Evolutionary conservation across 768 basidiomycete genomes (phyloP).

Genomic region (Tulasnella sp.): DNA sequence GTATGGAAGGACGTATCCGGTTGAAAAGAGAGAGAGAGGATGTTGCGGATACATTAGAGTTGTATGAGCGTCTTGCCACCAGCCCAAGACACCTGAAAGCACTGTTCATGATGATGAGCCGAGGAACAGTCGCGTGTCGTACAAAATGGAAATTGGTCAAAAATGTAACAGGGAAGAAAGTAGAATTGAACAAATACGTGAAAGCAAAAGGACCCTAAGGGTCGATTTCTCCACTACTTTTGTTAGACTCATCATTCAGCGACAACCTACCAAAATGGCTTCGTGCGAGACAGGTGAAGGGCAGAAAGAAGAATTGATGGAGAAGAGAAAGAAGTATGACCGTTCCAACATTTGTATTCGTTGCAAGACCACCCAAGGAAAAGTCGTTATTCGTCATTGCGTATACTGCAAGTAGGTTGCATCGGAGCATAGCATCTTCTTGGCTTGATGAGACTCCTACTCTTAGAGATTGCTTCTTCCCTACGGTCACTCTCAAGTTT

Average conservation of each 20-base stretch:
- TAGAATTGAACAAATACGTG: too few relatives aligned
- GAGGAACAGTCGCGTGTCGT: too few relatives aligned
- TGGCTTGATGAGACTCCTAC: not conserved
- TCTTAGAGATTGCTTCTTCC: constrained; percentile 8
- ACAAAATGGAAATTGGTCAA: too few relatives aligned
- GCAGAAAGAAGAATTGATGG: constrained; percentile 13
- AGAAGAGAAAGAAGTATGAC: constrained; percentile 7
- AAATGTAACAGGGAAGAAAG: too few relatives aligned
- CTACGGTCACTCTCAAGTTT: constrained; percentile 10
- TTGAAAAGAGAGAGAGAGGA: not conserved
- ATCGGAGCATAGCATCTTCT: not conserved
- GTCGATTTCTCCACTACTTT: not conserved
- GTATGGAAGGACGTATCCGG: not conserved
- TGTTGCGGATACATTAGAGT: not conserved
- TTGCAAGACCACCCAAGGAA: constrained; percentile 1
- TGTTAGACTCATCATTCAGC: too few relatives aligned
- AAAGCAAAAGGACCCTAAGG: too few relatives aligned
- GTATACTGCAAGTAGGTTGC: constrained; percentile 14
- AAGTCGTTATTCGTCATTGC: constrained; percentile 11
- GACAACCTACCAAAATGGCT: too few relatives aligned
- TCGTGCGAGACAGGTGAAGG: constrained; percentile 5
- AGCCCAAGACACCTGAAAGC: too few relatives aligned
- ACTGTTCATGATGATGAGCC: too few relatives aligned
- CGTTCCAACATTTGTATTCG: constrained; percentile 2
- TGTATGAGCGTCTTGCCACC: not conserved